Evolutionary conservation across 1,284 basidiomycete species (phyloP).

Genomic region (Puccinia triticina): DNA sequence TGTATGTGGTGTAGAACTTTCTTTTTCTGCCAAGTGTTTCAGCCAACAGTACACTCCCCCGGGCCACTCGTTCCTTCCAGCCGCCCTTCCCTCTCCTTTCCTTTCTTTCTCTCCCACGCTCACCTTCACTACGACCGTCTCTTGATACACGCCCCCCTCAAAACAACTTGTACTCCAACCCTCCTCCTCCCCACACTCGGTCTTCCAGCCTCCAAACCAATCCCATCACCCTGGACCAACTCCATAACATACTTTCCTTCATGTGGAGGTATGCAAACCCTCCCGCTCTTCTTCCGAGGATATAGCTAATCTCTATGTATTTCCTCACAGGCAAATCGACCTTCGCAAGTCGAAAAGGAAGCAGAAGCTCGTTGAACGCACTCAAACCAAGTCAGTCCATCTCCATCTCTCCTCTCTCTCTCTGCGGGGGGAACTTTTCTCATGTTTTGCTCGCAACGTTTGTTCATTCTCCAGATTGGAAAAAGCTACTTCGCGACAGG

Average conservation of each 20-base stretch:
- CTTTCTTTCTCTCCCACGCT: too few relatives aligned
- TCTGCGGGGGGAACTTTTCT: not conserved
- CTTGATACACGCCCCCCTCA: too few relatives aligned
- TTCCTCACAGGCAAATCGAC: slow-evolving; percentile 1
- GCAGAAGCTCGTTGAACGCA: slow-evolving; percentile 20
- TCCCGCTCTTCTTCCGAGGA: not conserved
- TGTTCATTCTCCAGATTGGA: slow-evolving; percentile 6
- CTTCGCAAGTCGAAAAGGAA: slow-evolving; percentile 20
- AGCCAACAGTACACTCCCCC: too few relatives aligned
- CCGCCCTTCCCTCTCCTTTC: too few relatives aligned
- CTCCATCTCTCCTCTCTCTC: not conserved
- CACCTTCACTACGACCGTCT: too few relatives aligned
- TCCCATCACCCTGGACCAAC: too few relatives aligned
- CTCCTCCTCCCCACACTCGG: too few relatives aligned
- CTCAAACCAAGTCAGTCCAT: slow-evolving; percentile 16
- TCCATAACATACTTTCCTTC: not conserved
- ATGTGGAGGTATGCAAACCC: not conserved
- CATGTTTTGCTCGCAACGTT: not conserved
- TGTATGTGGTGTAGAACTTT: too few relatives aligned
- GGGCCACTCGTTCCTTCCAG: too few relatives aligned
- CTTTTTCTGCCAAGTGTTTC: too few relatives aligned
- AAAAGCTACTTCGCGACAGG: slow-evolving; percentile 32
- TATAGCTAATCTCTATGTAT: not conserved
- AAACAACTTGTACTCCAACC: too few relatives aligned
- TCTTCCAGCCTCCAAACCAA: too few relatives aligned